phyloP scores from a whole-genome alignment of 2,329 filamentous ascomycete genomes.

The Penicillium sp. region DNA sequence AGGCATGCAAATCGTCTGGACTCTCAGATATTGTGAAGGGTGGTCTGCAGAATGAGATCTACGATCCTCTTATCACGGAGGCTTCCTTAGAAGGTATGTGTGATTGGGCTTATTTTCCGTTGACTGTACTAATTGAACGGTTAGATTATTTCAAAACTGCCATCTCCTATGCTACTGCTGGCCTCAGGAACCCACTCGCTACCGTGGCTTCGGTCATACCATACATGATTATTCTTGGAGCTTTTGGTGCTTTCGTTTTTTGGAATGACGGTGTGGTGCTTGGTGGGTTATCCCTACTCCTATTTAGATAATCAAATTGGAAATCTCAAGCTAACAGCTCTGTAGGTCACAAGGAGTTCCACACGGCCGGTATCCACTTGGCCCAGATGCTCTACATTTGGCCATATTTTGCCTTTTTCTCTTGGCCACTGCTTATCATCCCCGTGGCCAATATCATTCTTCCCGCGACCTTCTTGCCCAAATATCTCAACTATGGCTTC shows the following conservation, averaged over 20 bases:
- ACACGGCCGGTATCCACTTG: constrained; percentile 83
- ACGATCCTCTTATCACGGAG: constrained; percentile 51
- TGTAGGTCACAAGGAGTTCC: constrained; percentile 87
- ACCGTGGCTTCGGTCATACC: constrained; percentile 47
- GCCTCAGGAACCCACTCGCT: constrained; percentile 44
- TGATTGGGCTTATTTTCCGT: neutral
- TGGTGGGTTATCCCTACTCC: constrained; percentile 51
- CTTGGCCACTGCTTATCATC: constrained; percentile 70
- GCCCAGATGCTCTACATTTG: constrained; percentile 95
- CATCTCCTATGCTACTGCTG: constrained; percentile 64
- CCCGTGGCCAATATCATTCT: constrained; percentile 47
- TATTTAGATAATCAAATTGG: neutral
- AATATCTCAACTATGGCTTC: constrained; percentile 35
- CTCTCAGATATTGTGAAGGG: constrained; percentile 30
- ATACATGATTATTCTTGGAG: constrained; percentile 61
- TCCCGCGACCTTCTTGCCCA: constrained; percentile 32
- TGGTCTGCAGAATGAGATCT: constrained; percentile 44
- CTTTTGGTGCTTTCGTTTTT: constrained; percentile 73
- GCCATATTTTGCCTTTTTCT: constrained; percentile 88
- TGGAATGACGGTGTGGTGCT: constrained; percentile 94
- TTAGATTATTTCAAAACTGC: constrained; percentile 52
- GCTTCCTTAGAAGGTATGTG: constrained; percentile 51
- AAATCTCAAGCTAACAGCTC: neutral
- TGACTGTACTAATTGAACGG: constrained; percentile 23
- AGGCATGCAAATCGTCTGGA: constrained; percentile 27